Percentiles rank a stretch among this genome's conserved stretches.
phyloP scores from a whole-genome alignment of 768 basidiomycete genomes.

The Tricholoma bakamatsutake region DNA sequence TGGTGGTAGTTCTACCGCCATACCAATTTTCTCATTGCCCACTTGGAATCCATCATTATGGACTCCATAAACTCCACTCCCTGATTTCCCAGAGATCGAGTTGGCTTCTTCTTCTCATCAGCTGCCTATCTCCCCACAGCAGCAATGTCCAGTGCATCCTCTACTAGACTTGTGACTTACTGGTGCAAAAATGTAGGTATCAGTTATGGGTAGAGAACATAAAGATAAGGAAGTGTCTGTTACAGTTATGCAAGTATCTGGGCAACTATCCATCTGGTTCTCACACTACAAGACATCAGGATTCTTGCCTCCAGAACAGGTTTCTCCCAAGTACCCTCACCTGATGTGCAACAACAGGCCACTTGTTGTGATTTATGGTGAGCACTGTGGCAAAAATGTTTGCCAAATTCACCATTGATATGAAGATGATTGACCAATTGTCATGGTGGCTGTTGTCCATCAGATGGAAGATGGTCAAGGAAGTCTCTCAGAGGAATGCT shows the following conservation, averaged over 20 bases:
- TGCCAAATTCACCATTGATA: background rate
- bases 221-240: background rate
- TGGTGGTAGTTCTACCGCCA: too few relatives aligned
- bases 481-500: background rate
- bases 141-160: too few relatives aligned
- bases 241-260: background rate
- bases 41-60: too few relatives aligned
- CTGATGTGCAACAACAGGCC: background rate
- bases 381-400: constrained; percentile 1
- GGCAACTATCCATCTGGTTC: background rate
- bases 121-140: too few relatives aligned
- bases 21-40: too few relatives aligned
- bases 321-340: background rate
- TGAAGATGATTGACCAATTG: background rate
- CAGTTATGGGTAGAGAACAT: background rate
- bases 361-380: constrained; percentile 1
- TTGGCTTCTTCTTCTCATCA: too few relatives aligned
- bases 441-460: background rate
- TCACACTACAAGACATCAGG: too few relatives aligned
- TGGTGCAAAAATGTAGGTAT: too few relatives aligned
- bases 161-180: too few relatives aligned
- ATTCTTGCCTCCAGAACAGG: too few relatives aligned
- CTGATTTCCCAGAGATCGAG: too few relatives aligned
- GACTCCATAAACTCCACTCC: too few relatives aligned
- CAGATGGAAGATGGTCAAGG: background rate